These are phyloP conservation scores for Monilinia aucupariae DNA, from an alignment of 2,329 filamentous ascomycete species.

Conservation along the genomic window DNA sequence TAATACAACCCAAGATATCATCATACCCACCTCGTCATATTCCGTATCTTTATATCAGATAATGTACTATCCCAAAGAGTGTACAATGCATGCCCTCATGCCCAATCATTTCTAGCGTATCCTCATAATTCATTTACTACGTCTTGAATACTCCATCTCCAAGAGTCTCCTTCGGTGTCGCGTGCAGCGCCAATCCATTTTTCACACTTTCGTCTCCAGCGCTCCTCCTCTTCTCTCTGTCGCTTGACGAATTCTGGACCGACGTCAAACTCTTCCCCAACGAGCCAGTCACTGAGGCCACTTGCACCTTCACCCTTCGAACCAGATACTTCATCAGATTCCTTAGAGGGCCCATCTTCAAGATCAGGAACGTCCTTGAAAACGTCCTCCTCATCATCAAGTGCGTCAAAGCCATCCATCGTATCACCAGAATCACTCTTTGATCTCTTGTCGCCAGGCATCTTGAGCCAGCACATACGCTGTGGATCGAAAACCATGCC, in stretches of 20 bases:
- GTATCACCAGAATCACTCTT: conserved; percentile 50
- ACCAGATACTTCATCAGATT: conserved; percentile 43
- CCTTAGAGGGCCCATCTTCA: conserved; percentile 51
- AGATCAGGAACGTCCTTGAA: conserved; percentile 94
- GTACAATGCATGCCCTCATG: conserved; percentile 12
- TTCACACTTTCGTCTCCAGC: conserved; percentile 83
- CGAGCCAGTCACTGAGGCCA: conserved; percentile 64
- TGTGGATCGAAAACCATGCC: conserved; percentile 98
- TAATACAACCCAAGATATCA: conserved; percentile 15
- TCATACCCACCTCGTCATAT: conserved; percentile 4
- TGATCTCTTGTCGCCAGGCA: conserved; percentile 45
- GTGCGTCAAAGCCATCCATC: conserved; percentile 60
- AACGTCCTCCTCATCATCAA: conserved; percentile 85
- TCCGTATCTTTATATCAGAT: conserved; percentile 7
- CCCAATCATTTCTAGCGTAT: background rate
- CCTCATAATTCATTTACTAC: conserved; percentile 40
- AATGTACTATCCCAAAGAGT: conserved; percentile 16
- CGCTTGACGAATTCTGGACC: conserved; percentile 87
- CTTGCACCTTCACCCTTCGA: conserved; percentile 47
- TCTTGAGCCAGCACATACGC: conserved; percentile 96
- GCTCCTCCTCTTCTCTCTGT: conserved; percentile 84
- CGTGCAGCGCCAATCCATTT: conserved; percentile 64
- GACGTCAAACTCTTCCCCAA: conserved; percentile 96
- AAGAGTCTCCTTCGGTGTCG: conserved; percentile 52
- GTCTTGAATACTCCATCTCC: conserved; percentile 73